Conservation (phyloP, 2,329 filamentous ascomycete species). For the Diaporthe sp. region DNA sequence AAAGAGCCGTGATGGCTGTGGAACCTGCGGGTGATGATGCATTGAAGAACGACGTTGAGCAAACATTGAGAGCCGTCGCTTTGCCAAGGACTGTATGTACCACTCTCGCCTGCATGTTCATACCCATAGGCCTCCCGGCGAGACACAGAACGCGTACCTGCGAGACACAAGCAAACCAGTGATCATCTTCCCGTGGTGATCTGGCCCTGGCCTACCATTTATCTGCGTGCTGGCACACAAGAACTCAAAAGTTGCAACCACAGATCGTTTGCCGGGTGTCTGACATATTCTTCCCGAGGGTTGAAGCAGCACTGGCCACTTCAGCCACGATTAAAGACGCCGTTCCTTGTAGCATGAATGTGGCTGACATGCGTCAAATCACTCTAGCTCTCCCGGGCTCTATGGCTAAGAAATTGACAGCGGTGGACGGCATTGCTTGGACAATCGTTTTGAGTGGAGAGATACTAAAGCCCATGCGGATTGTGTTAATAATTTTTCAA, state of each 20-base stretch:
- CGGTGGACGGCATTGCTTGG: no score
- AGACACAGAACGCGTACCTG: neutral
- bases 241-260: neutral
- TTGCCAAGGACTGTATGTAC: no score
- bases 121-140: neutral
- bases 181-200: rapidly evolving
- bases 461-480: no score
- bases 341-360: neutral
- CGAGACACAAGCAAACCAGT: no score
- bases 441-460: no score
- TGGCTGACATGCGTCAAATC: neutral
- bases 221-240: neutral
- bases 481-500: no score
- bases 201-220: neutral
- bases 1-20: neutral
- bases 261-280: neutral
- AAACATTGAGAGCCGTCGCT: neutral
- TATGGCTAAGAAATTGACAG: neutral
- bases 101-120: neutral
- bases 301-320: no score
- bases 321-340: no score
- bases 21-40: neutral
- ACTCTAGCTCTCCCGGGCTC: neutral
- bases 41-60: neutral
- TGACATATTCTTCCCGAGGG: neutral